Base-by-base conservation (phyloP, 257 asterid species). In the Nicotiana attenuata region DNA sequence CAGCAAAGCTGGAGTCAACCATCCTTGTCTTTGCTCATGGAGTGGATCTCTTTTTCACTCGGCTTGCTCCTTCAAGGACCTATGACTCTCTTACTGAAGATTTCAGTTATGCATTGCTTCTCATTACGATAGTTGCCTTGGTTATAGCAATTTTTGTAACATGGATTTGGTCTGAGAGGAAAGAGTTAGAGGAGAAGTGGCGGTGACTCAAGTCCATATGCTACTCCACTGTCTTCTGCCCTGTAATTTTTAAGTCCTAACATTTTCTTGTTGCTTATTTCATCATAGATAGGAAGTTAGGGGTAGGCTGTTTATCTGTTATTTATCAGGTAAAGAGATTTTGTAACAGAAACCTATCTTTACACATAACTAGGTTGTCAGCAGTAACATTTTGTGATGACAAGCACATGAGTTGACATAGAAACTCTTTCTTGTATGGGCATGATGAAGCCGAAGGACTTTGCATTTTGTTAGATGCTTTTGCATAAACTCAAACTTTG, bases 171-270 rank as follows among this genome's bases (percentile, higher is more conserved):
- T 93, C 99, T 0, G 97, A 93, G 89, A 93, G 86, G 88, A 95
- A 95, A 86, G 99, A 93, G 71, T 90, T 95, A 85, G 97, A 95
- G 92, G 99, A 93, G 67, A 95, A 93, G 87, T 95, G 99, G 99
- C 92, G 92, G 87, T 93, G 90, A 95, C 45, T 19, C 65, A 20
- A 20, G 29, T n/a, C 65, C 65, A 60, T 60, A n/a, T 60, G 29
- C 31, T n/a, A 60, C 29, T 3, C 65, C 65, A 20, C 29, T 10
- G 15, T 20, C 65, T 9, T 60, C 16, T 9, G 22, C 29, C 28
- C 28, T 60, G 31, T 20, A 20, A 22, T 20, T 22, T 50, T 61
- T 20, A 24, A 24, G 19, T 22, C 7, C 17, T 22, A 22, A 63
- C 31, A 7, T 63, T 10, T 63, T 22, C 17, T 24, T 22, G 19